Evolutionary conservation across 768 basidiomycete genomes (phyloP).

Genomic region (Lactarius tabidus): DNA sequence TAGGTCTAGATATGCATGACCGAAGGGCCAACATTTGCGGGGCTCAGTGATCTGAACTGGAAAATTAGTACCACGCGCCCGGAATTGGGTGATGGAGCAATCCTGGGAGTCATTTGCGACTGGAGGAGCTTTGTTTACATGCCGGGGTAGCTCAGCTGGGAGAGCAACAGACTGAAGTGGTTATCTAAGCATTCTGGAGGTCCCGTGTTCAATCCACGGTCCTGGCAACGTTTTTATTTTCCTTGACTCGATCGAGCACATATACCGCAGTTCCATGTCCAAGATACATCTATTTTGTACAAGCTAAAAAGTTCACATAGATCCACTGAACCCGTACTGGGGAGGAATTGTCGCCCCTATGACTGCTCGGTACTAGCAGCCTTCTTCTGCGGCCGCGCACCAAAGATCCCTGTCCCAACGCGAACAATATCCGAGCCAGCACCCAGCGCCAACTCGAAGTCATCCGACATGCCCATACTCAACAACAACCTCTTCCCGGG

Average conservation of each 20-base stretch:
- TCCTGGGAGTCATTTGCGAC: not conserved
- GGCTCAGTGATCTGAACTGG: not conserved
- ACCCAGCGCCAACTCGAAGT: conserved; percentile 82
- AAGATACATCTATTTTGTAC: not conserved
- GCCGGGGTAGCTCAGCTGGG: conserved; percentile 34
- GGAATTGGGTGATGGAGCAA: not conserved
- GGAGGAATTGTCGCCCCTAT: not conserved
- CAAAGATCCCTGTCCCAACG: conserved; percentile 71
- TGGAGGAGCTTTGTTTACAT: not conserved
- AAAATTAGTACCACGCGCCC: not conserved
- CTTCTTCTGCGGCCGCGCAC: conserved; percentile 19
- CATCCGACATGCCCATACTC: conserved; percentile 98
- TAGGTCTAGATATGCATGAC: not conserved
- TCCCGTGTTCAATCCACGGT: conserved; percentile 79
- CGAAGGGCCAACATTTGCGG: not conserved
- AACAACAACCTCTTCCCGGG: conserved; percentile 56
- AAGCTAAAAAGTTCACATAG: not conserved
- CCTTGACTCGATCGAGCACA: not conserved
- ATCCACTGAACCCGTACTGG: not conserved
- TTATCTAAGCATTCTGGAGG: conserved; percentile 56
- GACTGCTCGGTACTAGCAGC: not conserved
- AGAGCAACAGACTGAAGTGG: conserved; percentile 33
- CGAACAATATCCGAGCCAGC: conserved; percentile 85
- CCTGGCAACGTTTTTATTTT: conserved; percentile 47
- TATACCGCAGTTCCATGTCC: not conserved